Percentiles rank a stretch among this genome's conserved stretches.
phyloP scores from a whole-genome alignment of 2,329 filamentous ascomycete species.

The Hymenoscyphus linearis region DNA sequence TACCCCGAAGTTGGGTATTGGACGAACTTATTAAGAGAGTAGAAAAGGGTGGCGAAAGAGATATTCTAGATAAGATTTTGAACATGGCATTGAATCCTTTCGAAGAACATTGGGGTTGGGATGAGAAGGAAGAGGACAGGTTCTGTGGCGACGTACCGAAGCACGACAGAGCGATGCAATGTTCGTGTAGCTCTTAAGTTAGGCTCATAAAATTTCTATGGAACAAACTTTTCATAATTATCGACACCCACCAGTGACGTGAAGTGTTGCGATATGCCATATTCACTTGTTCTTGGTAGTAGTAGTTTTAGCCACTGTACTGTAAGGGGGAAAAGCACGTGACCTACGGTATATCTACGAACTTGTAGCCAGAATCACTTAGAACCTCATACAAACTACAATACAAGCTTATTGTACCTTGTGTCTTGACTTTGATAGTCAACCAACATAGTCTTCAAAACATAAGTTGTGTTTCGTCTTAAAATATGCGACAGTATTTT shows the following conservation, averaged over 20 bases:
- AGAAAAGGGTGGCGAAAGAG: constrained; percentile 75
- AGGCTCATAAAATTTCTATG: not conserved
- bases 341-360: too few species aligned
- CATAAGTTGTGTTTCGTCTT: not conserved
- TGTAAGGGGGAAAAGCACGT: too few species aligned
- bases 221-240: not conserved
- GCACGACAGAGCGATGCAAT: constrained; percentile 77
- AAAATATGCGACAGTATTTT: not conserved
- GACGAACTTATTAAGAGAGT: constrained; percentile 90
- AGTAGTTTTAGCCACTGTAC: too few species aligned
- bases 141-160: constrained; percentile 84
- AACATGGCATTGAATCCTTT: constrained; percentile 82
- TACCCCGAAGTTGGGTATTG: constrained; percentile 85
- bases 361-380: too few species aligned
- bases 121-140: constrained; percentile 70
- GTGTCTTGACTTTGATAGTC: too few species aligned
- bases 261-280: too few species aligned
- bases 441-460: too few species aligned
- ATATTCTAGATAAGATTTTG: constrained; percentile 73
- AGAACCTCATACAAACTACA: too few species aligned
- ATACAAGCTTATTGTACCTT: too few species aligned
- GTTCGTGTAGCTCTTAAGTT: constrained; percentile 81
- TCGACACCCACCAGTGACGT: not conserved
- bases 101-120: constrained; percentile 67
- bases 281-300: too few species aligned